Percentiles rank a stretch among this genome's conserved stretches.
Conservation (phyloP, 257 asterid genomes). For the Cordia subcordata region DNA sequence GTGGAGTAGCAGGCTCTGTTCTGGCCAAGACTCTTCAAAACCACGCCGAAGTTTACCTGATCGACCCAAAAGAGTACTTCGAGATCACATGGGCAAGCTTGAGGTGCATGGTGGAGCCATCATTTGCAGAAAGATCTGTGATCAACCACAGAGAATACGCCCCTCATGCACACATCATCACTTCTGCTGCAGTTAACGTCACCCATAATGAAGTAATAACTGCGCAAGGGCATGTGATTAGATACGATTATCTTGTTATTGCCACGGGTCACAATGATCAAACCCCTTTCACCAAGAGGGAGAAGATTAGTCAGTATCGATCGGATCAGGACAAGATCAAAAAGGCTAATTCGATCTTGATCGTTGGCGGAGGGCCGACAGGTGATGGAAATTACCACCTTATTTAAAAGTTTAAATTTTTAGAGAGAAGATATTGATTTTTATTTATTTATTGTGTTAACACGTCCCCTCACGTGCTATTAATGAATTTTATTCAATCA, state of each 20-base stretch:
- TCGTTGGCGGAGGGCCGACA: no score
- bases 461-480: no score
- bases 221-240: neutral
- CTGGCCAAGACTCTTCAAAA: no score
- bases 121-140: neutral
- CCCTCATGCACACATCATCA: neutral
- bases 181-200: neutral
- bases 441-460: no score
- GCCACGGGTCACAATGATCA: neutral
- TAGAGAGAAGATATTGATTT: no score
- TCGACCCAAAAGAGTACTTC: no score
- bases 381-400: no score
- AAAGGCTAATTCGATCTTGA: no score
- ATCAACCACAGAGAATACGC: neutral
- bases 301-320: neutral
- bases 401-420: no score
- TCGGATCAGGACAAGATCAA: neutral
- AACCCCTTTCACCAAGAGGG: neutral
- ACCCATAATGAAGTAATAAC: neutral
- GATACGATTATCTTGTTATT: neutral
- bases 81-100: slow-evolving; percentile 4
- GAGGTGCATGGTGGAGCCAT: neutral
- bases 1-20: no score
- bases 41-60: no score
- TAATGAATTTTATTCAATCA: no score